Conservation (phyloP, 2,329 filamentous ascomycete genomes). For the Sporothrix mexicana region DNA sequence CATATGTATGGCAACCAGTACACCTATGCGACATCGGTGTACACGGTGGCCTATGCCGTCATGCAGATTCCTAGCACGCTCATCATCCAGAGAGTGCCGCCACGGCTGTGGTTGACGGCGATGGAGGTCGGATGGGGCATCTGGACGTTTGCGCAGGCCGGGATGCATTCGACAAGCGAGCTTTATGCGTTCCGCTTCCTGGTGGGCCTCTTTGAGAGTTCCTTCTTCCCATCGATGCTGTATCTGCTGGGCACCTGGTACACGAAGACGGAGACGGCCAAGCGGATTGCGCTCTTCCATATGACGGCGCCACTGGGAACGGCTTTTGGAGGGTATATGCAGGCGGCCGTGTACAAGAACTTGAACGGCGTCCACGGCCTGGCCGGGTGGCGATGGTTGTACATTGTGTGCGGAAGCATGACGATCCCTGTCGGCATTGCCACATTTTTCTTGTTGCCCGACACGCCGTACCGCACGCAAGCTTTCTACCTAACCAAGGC, state of each 20-base stretch:
- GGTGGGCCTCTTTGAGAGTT: constrained; percentile 38
- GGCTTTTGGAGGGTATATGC: constrained; percentile 46
- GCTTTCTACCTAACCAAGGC: constrained; percentile 42
- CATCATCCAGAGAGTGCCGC: constrained; percentile 7
- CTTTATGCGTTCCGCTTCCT: constrained; percentile 58
- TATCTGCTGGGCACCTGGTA: constrained; percentile 62
- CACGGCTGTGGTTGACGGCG: constrained; percentile 17
- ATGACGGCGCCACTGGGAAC: constrained; percentile 60
- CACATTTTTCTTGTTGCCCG: constrained; percentile 37
- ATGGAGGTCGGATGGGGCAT: constrained; percentile 37
- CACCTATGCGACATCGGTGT: constrained; percentile 47
- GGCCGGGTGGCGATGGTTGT: constrained; percentile 32
- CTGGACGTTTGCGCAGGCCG: constrained; percentile 36
- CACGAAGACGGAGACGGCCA: constrained; percentile 63
- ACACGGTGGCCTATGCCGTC: constrained; percentile 37
- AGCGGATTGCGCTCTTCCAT: constrained; percentile 67
- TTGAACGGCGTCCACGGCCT: constrained; percentile 49
- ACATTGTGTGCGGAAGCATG: constrained; percentile 35
- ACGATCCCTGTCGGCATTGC: constrained; percentile 38
- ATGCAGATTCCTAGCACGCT: constrained; percentile 39
- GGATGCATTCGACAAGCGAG: constrained; percentile 11
- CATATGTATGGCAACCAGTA: constrained; percentile 49
- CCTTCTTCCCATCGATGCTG: constrained; percentile 59
- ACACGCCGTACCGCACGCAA: constrained; percentile 26
- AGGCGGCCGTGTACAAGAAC: constrained; percentile 48